These are phyloP conservation scores for Umbelopsis sp. DNA, from an alignment of 371 early-diverging fungal species.

Conservation along the genomic window DNA sequence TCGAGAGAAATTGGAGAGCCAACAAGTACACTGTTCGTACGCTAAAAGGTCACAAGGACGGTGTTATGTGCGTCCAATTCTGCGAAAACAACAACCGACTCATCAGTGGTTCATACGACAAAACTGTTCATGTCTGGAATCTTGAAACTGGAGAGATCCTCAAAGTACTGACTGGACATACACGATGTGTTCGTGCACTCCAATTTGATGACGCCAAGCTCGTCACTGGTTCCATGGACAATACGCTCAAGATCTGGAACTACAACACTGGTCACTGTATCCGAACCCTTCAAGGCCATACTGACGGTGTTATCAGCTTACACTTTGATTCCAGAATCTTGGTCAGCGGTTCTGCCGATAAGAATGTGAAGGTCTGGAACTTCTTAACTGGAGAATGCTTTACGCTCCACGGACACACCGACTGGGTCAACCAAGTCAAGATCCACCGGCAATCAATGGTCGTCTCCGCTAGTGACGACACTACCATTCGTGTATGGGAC, in stretches of 20 bases:
- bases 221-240: slow-evolving; percentile 90
- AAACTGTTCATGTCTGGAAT: slow-evolving; percentile 84
- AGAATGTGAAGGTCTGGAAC: slow-evolving; percentile 92
- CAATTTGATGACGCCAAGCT: slow-evolving; percentile 85
- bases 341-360: slow-evolving; percentile 88
- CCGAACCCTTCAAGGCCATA: slow-evolving; percentile 81
- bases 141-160: slow-evolving; percentile 75
- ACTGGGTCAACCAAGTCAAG: slow-evolving; percentile 79
- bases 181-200: slow-evolving; percentile 80
- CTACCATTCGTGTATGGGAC: slow-evolving; percentile 82
- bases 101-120: slow-evolving; percentile 84
- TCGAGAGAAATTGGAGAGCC: slow-evolving; percentile 86
- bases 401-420: slow-evolving; percentile 77
- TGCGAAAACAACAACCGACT: slow-evolving; percentile 74
- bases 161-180: slow-evolving; percentile 83
- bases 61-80: slow-evolving; percentile 81
- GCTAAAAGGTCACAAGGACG: slow-evolving; percentile 72
- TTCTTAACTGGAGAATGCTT: slow-evolving; percentile 80
- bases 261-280: slow-evolving; percentile 89
- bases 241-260: slow-evolving; percentile 97
- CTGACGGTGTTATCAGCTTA: slow-evolving; percentile 84
- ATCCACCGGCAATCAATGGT: slow-evolving; percentile 57
- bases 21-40: slow-evolving; percentile 56
- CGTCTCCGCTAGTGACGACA: slow-evolving; percentile 77
- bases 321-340: slow-evolving; percentile 84